Percentiles rank a stretch among this genome's conserved stretches.
These are phyloP conservation scores for Paecilomyces formosus DNA, from an alignment of 2,329 filamentous ascomycete species.

Conservation along the genomic window DNA sequence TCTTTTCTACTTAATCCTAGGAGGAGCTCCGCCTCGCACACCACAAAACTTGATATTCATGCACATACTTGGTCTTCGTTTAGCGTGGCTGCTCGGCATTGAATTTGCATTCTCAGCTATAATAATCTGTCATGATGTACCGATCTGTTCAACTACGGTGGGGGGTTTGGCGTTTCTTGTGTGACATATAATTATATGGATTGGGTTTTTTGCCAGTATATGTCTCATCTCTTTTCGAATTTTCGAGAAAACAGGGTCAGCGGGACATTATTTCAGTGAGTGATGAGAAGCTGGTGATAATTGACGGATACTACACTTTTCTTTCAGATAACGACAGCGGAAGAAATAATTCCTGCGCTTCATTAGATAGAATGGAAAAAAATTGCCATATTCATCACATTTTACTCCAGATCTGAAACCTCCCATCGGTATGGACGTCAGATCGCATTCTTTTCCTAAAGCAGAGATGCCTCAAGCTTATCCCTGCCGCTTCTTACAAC, in stretches of 20 bases:
- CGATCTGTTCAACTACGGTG: not conserved
- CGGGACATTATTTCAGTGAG: not conserved
- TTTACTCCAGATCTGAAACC: not conserved
- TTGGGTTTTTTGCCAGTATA: not conserved
- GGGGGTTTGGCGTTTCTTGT: not conserved
- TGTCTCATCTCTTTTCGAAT: not conserved
- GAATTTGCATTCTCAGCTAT: not conserved
- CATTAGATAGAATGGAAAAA: not conserved
- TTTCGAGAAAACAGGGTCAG: not conserved
- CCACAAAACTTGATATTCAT: not conserved
- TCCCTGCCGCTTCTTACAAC: too few species aligned
- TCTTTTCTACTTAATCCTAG: constrained; percentile 18
- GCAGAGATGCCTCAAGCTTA: not conserved
- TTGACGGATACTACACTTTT: not conserved
- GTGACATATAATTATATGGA: not conserved
- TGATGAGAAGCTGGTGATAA: not conserved
- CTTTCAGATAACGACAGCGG: not conserved
- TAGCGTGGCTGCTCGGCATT: not conserved
- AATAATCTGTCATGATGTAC: not conserved
- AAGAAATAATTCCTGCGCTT: not conserved
- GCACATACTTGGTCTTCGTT: constrained; percentile 2
- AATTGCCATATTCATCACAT: not conserved
- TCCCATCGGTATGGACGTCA: not conserved
- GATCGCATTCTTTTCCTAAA: not conserved
- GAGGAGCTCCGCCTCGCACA: not conserved